Conservation (phyloP, 140 eudicot species). For the Bidens hawaiensis region DNA sequence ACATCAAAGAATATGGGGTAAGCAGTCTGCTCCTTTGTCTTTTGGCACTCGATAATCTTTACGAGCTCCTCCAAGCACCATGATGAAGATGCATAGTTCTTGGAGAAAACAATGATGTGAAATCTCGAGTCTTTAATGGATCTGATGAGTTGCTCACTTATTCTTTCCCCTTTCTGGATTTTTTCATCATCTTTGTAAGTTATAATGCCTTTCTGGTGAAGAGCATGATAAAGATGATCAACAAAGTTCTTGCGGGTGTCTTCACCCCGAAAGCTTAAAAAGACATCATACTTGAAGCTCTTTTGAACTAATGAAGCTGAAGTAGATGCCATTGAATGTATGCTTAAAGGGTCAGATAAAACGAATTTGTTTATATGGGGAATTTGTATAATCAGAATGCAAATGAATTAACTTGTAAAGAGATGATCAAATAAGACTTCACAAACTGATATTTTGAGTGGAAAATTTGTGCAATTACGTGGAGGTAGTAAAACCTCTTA, state of each 20-base stretch:
- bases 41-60: constrained; percentile 16
- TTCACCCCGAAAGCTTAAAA: constrained; percentile 17
- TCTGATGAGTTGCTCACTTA: neutral
- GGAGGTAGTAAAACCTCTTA: no score
- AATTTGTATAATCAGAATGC: neutral
- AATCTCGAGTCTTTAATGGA: constrained; percentile 18
- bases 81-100: constrained; percentile 12
- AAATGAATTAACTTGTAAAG: neutral
- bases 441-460: no score
- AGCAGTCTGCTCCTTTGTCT: neutral
- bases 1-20: constrained; percentile 19
- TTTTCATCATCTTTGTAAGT: constrained; percentile 16
- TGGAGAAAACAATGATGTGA: constrained; percentile 14
- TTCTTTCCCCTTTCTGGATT: neutral
- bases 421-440: no score
- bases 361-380: neutral
- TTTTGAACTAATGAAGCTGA: neutral
- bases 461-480: no score
- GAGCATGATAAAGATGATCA: constrained; percentile 21
- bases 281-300: constrained; percentile 17
- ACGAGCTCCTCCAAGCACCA: constrained; percentile 21
- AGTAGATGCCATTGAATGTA: no score
- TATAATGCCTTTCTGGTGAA: neutral
- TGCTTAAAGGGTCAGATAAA: neutral
- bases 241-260: constrained; percentile 22